phyloP scores from a whole-genome alignment of 208 protist species.

The Leishmania tropica region DNA sequence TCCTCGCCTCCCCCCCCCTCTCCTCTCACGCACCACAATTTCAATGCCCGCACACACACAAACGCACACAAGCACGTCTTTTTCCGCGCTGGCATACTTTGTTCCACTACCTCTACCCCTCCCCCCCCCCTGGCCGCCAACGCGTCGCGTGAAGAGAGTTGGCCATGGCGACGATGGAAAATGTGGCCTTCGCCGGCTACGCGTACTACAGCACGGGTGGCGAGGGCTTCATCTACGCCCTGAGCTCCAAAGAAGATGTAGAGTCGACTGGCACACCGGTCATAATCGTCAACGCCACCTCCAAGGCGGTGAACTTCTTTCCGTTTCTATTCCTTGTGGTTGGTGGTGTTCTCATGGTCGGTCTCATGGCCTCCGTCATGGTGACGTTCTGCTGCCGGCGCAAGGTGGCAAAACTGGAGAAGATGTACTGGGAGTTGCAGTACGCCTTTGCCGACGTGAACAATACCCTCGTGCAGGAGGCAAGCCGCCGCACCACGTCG shows the following conservation, averaged over 20 bases:
- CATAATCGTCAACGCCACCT: constrained; percentile 9
- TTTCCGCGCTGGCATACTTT: not conserved
- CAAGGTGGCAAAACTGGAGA: constrained; percentile 17
- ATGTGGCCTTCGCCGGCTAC: constrained; percentile 21
- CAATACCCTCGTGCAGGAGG: constrained; percentile 11
- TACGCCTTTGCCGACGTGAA: constrained; percentile 26
- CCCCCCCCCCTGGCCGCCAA: not conserved
- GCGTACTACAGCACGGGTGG: constrained; percentile 22
- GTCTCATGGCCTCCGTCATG: constrained; percentile 17
- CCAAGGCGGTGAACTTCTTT: constrained; percentile 18
- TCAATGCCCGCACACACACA: not conserved
- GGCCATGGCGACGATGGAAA: not conserved
- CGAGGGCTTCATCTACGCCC: constrained; percentile 26
- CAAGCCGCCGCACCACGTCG: constrained; percentile 1
- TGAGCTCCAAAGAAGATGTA: not conserved
- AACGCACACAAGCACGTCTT: not conserved
- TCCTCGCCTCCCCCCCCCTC: not conserved
- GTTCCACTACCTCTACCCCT: too few relatives aligned
- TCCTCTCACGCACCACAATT: not conserved
- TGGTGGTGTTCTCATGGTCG: constrained; percentile 17
- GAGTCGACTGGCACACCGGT: not conserved
- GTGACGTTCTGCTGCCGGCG: constrained; percentile 23
- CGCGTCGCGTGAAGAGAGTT: not conserved
- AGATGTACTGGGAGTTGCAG: constrained; percentile 28
- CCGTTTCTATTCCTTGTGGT: constrained; percentile 25